Evolutionary conservation across 257 asterid genomes (phyloP).

Genomic region (Rhazya stricta): DNA sequence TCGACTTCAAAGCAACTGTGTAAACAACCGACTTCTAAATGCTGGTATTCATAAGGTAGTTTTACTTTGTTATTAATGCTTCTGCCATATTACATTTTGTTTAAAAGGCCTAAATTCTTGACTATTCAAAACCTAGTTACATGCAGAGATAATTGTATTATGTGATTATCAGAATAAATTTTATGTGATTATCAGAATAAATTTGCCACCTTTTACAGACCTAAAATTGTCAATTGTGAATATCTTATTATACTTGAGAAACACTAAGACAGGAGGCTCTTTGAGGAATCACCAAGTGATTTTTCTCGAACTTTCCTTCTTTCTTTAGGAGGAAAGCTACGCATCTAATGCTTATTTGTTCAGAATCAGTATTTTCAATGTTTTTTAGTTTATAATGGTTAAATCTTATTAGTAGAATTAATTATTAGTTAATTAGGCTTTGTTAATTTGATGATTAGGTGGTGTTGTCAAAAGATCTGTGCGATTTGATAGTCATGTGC

Average conservation of each 20-base stretch:
- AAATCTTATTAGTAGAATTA: not conserved
- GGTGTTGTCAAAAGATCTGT: conserved; percentile 69
- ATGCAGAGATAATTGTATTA: not conserved
- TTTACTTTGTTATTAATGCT: conserved; percentile 17
- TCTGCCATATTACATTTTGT: conserved; percentile 1
- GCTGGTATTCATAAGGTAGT: conserved; percentile 71
- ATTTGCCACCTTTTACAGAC: not conserved
- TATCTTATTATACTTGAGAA: not conserved
- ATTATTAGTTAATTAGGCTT: conserved; percentile 7
- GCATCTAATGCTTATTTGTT: not conserved
- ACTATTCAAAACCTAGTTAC: conserved; percentile 7
- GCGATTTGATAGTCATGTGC: conserved; percentile 65
- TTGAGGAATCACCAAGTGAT: not conserved
- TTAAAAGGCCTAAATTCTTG: conserved; percentile 5
- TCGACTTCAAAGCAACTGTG: conserved; percentile 35
- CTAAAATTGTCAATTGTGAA: not conserved
- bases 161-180: not conserved
- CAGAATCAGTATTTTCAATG: not conserved
- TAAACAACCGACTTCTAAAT: conserved; percentile 47
- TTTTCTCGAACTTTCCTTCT: not conserved
- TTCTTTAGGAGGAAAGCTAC: not conserved
- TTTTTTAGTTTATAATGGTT: not conserved
- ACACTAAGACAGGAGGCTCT: not conserved
- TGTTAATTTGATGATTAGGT: conserved; percentile 45
- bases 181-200: conserved; percentile 2